Conservation (phyloP, 192 early-diverging fungal species). For the Cetraspora pellucida region DNA sequence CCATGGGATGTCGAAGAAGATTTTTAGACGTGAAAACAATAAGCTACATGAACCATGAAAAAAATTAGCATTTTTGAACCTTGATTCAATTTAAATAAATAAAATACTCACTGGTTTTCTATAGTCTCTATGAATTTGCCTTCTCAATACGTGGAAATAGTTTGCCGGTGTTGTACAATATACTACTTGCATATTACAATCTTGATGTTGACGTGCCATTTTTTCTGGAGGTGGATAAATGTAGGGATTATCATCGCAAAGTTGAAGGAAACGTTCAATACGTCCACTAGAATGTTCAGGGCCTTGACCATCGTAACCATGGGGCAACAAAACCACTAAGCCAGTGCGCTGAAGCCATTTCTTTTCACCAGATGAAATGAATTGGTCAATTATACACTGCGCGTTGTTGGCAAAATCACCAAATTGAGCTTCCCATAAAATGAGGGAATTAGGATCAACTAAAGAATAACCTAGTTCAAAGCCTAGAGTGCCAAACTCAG, state of each 20-base stretch:
- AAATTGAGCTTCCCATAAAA: conserved; percentile 99
- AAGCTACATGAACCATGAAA: conserved; percentile 46
- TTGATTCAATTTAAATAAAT: not conserved
- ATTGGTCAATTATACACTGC: conserved; percentile 98
- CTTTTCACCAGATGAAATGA: conserved; percentile 92
- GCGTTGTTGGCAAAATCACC: conserved; percentile 98
- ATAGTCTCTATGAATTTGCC: conserved; percentile 97
- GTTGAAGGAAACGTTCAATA: conserved; percentile 93
- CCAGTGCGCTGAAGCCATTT: conserved; percentile 91
- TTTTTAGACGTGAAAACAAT: conserved; percentile 81
- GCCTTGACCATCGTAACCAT: conserved; percentile 98
- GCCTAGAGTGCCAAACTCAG: conserved; percentile 93
- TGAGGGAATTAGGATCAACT: conserved; percentile 89
- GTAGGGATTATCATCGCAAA: conserved; percentile 95
- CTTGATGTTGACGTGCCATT: conserved; percentile 91
- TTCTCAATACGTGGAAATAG: conserved; percentile 94
- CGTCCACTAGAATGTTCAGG: conserved; percentile 97
- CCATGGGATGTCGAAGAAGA: conserved; percentile 91
- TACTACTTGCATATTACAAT: conserved; percentile 97
- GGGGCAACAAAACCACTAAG: conserved; percentile 89
- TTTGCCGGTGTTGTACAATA: conserved; percentile 97
- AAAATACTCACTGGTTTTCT: conserved; percentile 79
- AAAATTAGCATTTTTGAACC: not conserved
- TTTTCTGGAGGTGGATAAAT: conserved; percentile 76
- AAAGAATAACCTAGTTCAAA: conserved; percentile 98